Conservation (phyloP, 306 rosid species). For the Medicago arabica region DNA sequence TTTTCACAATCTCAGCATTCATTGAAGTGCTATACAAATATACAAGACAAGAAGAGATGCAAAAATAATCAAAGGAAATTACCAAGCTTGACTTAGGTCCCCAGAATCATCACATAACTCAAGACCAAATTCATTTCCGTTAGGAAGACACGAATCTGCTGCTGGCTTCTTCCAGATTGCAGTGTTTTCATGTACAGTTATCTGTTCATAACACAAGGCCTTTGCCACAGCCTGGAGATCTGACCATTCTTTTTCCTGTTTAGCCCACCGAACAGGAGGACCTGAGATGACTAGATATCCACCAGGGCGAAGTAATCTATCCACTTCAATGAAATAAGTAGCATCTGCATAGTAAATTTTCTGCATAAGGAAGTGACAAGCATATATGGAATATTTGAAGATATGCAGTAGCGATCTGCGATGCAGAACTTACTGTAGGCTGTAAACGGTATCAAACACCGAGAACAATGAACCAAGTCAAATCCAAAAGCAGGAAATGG, state of each 20-base stretch:
- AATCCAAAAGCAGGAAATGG: slow-evolving; percentile 90
- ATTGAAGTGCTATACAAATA: too few relatives aligned
- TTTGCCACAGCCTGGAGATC: slow-evolving; percentile 94
- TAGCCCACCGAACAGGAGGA: slow-evolving; percentile 95
- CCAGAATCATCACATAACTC: slow-evolving; percentile 77
- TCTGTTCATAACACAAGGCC: slow-evolving; percentile 86
- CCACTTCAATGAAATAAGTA: slow-evolving; percentile 91
- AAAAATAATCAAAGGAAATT: slow-evolving; percentile 43
- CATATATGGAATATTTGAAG: slow-evolving; percentile 9
- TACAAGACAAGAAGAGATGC: slow-evolving; percentile 3
- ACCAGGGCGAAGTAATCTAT: slow-evolving; percentile 93
- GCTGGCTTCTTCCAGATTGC: slow-evolving; percentile 91
- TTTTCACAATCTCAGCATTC: background rate
- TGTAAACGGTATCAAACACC: slow-evolving; percentile 93
- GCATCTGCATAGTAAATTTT: slow-evolving; percentile 70
- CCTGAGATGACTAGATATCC: slow-evolving; percentile 92
- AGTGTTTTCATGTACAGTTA: slow-evolving; percentile 85
- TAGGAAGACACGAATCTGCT: slow-evolving; percentile 76
- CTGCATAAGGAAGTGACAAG: slow-evolving; percentile 37
- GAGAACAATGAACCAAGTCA: slow-evolving; percentile 94
- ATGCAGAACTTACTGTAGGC: slow-evolving; percentile 81
- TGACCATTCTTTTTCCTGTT: slow-evolving; percentile 97
- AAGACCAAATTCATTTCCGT: slow-evolving; percentile 83
- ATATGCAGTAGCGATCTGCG: slow-evolving; percentile 18
- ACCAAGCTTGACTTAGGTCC: slow-evolving; percentile 85